Evolutionary conservation across 179 eudicot species (phyloP).

Genomic region (Heliamphora pulchella): DNA sequence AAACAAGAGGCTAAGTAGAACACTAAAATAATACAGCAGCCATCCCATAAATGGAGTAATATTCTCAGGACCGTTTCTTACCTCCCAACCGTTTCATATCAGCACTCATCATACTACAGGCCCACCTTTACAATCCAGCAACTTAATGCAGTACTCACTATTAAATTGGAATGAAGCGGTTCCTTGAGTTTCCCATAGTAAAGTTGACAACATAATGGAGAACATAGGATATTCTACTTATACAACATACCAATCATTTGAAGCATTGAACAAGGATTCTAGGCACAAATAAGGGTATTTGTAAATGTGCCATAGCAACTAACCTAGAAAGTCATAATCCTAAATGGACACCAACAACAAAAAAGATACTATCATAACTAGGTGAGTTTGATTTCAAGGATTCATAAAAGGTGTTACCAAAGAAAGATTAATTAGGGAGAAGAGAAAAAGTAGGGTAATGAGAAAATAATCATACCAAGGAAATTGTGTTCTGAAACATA

Average conservation of each 20-base stretch:
- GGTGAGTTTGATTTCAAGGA: no score
- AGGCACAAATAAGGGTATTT: background rate
- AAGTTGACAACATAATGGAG: background rate
- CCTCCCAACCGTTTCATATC: background rate
- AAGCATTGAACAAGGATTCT: background rate
- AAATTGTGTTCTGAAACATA: no score
- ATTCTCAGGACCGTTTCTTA: background rate
- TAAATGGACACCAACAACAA: no score
- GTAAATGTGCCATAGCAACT: background rate
- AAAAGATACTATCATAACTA: no score
- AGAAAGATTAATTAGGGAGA: no score
- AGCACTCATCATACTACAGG: background rate
- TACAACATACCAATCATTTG: background rate
- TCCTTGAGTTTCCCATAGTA: background rate
- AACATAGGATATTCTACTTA: background rate
- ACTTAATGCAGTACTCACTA: background rate
- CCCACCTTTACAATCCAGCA: background rate
- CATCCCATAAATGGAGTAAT: background rate
- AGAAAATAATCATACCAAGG: no score
- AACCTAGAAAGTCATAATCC: no score
- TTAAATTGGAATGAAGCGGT: background rate
- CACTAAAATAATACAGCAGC: background rate
- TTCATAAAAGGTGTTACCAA: no score
- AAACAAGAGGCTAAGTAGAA: background rate
- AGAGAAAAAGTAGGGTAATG: no score